Conservation (phyloP, 2,329 filamentous ascomycete species). For the Ascochyta fabae region DNA sequence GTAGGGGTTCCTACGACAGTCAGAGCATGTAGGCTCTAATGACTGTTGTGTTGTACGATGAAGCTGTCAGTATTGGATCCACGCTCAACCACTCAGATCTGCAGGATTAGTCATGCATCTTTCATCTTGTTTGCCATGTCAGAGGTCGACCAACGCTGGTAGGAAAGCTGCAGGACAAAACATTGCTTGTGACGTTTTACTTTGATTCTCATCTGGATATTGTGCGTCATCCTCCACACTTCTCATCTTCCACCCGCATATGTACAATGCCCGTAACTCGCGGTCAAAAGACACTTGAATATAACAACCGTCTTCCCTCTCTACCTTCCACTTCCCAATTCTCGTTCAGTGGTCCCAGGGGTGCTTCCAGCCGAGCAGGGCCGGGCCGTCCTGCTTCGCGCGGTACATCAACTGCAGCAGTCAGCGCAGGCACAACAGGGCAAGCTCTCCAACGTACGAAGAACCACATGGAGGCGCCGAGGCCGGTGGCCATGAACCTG, state of each 20-base stretch:
- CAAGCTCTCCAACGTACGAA: constrained; percentile 69
- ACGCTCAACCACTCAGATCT: neutral
- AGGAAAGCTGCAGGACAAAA: neutral
- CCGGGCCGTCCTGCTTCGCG: constrained; percentile 94
- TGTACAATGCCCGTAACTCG: constrained; percentile 20
- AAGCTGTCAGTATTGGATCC: no score
- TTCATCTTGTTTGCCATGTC: no score
- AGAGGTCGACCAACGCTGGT: no score
- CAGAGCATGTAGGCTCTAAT: no score
- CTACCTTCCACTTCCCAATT: neutral
- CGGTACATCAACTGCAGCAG: constrained; percentile 83
- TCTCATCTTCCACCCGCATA: constrained; percentile 8
- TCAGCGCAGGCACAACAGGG: constrained; percentile 25
- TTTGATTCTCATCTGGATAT: constrained; percentile 24
- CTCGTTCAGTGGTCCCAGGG: constrained; percentile 54
- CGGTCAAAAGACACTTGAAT: neutral
- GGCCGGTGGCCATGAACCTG: constrained; percentile 81
- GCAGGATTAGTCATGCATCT: neutral
- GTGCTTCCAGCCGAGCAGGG: constrained; percentile 90
- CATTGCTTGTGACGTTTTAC: constrained; percentile 15
- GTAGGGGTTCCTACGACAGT: constrained; percentile 7
- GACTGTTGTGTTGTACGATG: no score
- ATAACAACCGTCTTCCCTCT: neutral
- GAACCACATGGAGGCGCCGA: constrained; percentile 99
- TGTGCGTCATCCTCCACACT: constrained; percentile 9